Conservation (phyloP, 208 protist genomes). For the Leptomonas seymouri region DNA sequence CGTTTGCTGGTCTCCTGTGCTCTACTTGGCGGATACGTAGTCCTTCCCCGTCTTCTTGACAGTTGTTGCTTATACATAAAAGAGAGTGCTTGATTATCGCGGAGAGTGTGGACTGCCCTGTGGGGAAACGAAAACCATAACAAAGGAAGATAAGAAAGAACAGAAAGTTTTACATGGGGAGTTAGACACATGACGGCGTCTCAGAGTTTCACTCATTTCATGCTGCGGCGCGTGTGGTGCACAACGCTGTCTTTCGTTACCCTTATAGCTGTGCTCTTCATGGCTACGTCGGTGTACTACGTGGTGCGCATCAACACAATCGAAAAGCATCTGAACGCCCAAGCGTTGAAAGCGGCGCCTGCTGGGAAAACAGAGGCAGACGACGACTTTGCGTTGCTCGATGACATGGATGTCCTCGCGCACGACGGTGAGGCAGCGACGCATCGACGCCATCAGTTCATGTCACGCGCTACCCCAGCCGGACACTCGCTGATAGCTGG, state of each 20-base stretch:
- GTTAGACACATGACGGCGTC: background rate
- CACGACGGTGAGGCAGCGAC: background rate
- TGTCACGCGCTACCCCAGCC: conserved; percentile 7
- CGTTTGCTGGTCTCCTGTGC: no score
- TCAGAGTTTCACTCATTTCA: conserved; percentile 3
- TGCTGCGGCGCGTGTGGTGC: conserved; percentile 21
- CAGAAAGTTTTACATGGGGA: no score
- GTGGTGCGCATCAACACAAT: conserved; percentile 27
- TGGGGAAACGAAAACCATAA: background rate
- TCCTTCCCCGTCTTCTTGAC: no score
- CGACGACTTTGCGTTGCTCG: no score
- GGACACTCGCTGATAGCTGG: background rate
- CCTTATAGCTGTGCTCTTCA: conserved; percentile 12
- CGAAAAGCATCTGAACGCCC: conserved; percentile 9
- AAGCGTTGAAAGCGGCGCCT: background rate
- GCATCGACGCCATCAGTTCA: background rate
- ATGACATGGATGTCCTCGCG: background rate
- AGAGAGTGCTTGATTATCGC: no score
- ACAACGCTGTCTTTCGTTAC: conserved; percentile 16
- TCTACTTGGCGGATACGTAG: no score
- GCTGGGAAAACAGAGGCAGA: background rate
- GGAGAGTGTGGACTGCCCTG: no score
- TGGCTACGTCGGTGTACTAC: conserved; percentile 25
- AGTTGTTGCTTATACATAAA: no score
- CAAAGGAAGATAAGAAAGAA: background rate